Base-by-base conservation (phyloP, 768 basidiomycete genomes). In the Suillus ampliporus region DNA sequence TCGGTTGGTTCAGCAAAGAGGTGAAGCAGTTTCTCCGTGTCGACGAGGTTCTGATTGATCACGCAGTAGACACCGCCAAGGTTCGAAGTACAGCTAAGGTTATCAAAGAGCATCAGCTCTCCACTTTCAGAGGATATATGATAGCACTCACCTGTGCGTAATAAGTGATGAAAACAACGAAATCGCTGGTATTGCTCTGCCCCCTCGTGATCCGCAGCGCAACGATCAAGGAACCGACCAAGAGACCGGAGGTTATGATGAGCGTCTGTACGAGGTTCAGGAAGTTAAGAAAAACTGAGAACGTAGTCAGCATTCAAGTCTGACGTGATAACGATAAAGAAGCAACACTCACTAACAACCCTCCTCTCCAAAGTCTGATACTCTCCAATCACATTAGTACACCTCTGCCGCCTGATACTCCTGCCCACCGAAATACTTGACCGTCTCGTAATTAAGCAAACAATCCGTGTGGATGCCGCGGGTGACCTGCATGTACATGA, bases 381-480 rank as follows among this genome's bases (percentile, higher is more conserved):
- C 59, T 89, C 82, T 17, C 80, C 73, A 64, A 96, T 83, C 3
- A 94, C 91, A 17, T 88, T 83, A 13, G 79, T 73, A 69, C 93
- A n/a, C 37, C 94, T 83, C 47, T 81, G 80, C n/a, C n/a, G 83
- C 83, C 71, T 96, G 94, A 68, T 94, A 86, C 26, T 85, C 82
- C 74, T 97, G 94, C 17, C 92, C 90, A 21, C 87, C 87, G 72
- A 95, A 95, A 72, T 93, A 93, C 74, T 93, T 95, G 68, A 94
- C 89, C 5, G 92, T 94, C 74, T 91, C 90, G 64, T 91, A 92
- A 70, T 91, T 91, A 57, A 92, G 82, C 35, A 94, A 76, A 67
- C 87, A 88, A 69, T 95, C 93, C 6, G 91, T 89, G 66, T 92
- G 89, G 58, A 95, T 95, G 9, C 90, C 91, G 43, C 94, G 86